A percentile compares a stretch with the other conserved stretches of the same genome.
Conservation (phyloP, 1,284 basidiomycete genomes). For the Lentinus polychrous region DNA sequence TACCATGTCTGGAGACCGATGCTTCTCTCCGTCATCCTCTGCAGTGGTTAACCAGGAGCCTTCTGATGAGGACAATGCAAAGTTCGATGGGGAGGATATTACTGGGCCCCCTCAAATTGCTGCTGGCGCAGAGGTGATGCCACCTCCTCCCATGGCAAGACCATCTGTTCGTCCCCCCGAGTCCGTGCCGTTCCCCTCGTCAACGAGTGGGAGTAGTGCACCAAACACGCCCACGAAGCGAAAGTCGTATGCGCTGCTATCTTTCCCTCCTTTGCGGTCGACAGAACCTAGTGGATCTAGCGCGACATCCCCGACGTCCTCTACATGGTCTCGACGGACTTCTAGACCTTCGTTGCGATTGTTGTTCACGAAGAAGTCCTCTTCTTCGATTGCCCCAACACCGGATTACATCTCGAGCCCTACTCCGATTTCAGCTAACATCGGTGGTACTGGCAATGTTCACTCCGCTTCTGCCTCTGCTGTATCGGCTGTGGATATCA, state of each 20-base stretch:
- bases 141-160: conserved; percentile 20
- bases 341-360: conserved; percentile 28
- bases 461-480: neutral
- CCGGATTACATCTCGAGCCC: conserved; percentile 3
- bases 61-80: conserved; percentile 10
- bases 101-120: conserved; percentile 9
- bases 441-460: neutral
- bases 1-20: conserved; percentile 32
- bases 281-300: conserved; percentile 13
- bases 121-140: conserved; percentile 18
- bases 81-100: conserved; percentile 9
- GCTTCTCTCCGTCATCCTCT: conserved; percentile 22
- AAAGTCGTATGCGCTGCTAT: conserved; percentile 33
- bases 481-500: neutral
- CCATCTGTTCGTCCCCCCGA: conserved; percentile 16
- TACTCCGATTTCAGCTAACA: neutral
- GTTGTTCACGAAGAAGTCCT: conserved; percentile 30
- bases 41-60: neutral
- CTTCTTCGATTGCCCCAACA: conserved; percentile 24
- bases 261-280: conserved; percentile 22
- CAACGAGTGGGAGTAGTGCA: conserved; percentile 19
- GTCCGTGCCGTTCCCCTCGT: conserved; percentile 31
- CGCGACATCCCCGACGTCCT: conserved; percentile 6
- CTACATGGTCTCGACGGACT: conserved; percentile 23
- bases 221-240: conserved; percentile 26